phyloP scores from a whole-genome alignment of 2,329 filamentous ascomycete species.

The Aspergillus sojae region DNA sequence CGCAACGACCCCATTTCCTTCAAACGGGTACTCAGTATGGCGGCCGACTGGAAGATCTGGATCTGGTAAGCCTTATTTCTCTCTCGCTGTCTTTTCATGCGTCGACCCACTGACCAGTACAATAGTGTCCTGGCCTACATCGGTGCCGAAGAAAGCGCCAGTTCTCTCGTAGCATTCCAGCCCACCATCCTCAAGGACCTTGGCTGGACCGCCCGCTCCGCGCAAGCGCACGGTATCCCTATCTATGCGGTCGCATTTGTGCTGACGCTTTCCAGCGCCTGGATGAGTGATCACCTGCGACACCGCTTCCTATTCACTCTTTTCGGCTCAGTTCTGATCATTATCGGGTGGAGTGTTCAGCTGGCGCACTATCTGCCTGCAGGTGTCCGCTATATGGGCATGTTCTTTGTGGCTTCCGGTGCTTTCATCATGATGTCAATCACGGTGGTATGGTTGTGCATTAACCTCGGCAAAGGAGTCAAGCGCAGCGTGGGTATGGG shows the following conservation, averaged over 20 bases:
- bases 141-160: conserved; percentile 20
- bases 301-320: conserved; percentile 19
- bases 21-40: conserved; percentile 7
- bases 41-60: conserved; percentile 20
- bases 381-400: conserved; percentile 24
- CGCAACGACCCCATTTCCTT: conserved; percentile 10
- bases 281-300: conserved; percentile 15
- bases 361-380: conserved; percentile 12
- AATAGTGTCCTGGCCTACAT: conserved; percentile 23
- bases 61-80: conserved; percentile 21
- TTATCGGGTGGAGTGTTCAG: conserved; percentile 17
- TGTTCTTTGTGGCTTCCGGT: conserved; percentile 31
- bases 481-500: conserved; percentile 47
- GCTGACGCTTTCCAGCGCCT: conserved; percentile 24
- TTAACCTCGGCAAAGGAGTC: conserved; percentile 46
- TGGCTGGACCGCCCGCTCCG: conserved; percentile 32
- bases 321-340: conserved; percentile 13
- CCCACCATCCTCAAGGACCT: conserved; percentile 37
- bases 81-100: background rate
- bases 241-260: conserved; percentile 34
- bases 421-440: conserved; percentile 36
- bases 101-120: background rate
- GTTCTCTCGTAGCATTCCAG: conserved; percentile 28
- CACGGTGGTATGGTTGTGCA: conserved; percentile 40
- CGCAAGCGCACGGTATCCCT: conserved; percentile 38